Conservation (phyloP, 1,284 basidiomycete genomes). For the Pseudozyma tsukubaensis region DNA sequence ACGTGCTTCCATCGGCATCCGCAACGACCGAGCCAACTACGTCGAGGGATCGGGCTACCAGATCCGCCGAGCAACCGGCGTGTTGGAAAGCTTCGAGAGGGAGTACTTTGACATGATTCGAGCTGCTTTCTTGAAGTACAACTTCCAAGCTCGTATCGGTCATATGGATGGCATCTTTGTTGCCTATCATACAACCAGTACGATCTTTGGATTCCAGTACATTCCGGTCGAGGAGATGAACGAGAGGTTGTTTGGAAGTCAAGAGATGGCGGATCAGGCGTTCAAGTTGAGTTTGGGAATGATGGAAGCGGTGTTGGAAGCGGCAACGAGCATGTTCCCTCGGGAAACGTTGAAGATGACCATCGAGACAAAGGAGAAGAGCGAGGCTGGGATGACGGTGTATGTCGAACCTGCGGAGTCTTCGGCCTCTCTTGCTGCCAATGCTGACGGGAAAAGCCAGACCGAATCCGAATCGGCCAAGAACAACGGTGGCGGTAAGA, state of each 20-base stretch:
- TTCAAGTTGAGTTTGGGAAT: constrained; percentile 82
- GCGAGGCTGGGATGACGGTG: constrained; percentile 42
- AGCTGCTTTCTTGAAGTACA: constrained; percentile 94
- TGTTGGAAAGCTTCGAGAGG: constrained; percentile 67
- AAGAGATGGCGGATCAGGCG: constrained; percentile 77
- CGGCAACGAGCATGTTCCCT: constrained; percentile 77
- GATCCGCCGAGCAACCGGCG: constrained; percentile 59
- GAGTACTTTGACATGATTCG: constrained; percentile 80
- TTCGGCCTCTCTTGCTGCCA: no score
- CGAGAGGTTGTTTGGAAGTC: constrained; percentile 78
- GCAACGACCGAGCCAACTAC: constrained; percentile 87
- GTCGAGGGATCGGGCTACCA: constrained; percentile 70
- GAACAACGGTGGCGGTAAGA: background rate
- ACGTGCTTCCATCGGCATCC: constrained; percentile 84
- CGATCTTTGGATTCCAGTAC: constrained; percentile 95
- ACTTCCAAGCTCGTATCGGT: constrained; percentile 93
- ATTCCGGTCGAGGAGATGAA: constrained; percentile 90
- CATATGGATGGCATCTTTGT: constrained; percentile 97
- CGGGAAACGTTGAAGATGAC: constrained; percentile 58
- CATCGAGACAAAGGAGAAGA: constrained; percentile 47
- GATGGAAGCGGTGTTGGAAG: constrained; percentile 78
- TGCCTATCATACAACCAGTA: constrained; percentile 91
- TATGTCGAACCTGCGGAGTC: constrained; percentile 52
- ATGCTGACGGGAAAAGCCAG: background rate
- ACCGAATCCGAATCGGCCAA: background rate